Evolutionary conservation across 2,329 filamentous ascomycete species (phyloP).

Genomic region (Colletotrichum somersetense): DNA sequence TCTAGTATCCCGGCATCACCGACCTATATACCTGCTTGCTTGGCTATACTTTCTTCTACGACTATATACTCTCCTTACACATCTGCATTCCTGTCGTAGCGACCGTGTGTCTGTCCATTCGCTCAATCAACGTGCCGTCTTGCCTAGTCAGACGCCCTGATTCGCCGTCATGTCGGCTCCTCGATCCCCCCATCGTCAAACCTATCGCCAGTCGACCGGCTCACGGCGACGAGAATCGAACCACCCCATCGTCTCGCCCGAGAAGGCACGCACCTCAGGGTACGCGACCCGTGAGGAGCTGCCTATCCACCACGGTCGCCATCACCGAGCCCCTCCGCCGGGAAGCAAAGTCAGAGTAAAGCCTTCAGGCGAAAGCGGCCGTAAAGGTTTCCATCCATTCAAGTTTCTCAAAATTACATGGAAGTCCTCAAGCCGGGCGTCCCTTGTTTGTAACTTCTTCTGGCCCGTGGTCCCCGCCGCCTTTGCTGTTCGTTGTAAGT

Average conservation of each 20-base stretch:
- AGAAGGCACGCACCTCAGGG: slow-evolving; percentile 30
- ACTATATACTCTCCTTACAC: neutral
- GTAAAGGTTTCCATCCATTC: slow-evolving; percentile 72
- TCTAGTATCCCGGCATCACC: slow-evolving; percentile 14
- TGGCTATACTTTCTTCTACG: slow-evolving; percentile 2
- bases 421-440: slow-evolving; percentile 72
- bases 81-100: neutral
- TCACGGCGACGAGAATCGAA: slow-evolving; percentile 31
- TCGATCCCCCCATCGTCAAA: slow-evolving; percentile 38
- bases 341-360: slow-evolving; percentile 63
- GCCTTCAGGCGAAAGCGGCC: slow-evolving; percentile 63
- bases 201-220: slow-evolving; percentile 27
- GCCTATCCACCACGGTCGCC: slow-evolving; percentile 31
- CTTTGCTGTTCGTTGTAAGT: slow-evolving; percentile 68
- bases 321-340: slow-evolving; percentile 17
- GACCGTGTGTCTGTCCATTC: neutral
- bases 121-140: neutral
- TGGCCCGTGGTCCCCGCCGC: slow-evolving; percentile 82
- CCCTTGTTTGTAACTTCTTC: slow-evolving; percentile 75
- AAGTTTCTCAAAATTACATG: slow-evolving; percentile 75
- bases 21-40: neutral
- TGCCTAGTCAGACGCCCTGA: neutral
- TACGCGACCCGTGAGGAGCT: slow-evolving; percentile 10
- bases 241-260: slow-evolving; percentile 18
- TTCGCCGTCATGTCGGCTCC: slow-evolving; percentile 36